Percentiles rank a stretch among this genome's conserved stretches.
Evolutionary conservation across 768 basidiomycete species (phyloP).

Genomic region (Tricholoma terreum): DNA sequence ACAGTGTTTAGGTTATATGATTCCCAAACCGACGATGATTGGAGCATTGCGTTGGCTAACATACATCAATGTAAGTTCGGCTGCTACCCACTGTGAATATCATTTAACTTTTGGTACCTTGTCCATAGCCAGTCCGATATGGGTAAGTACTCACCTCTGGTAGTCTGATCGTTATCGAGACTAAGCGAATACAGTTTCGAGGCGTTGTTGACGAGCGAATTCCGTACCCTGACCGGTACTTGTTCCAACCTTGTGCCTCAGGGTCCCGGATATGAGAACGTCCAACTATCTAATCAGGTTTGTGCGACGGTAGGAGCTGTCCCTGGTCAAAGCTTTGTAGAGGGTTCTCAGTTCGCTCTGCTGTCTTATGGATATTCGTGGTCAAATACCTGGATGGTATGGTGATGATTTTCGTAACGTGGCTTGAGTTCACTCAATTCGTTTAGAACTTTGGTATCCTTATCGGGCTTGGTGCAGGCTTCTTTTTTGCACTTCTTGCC

Average conservation of each 20-base stretch:
- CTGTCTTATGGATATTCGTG: slow-evolving; percentile 48
- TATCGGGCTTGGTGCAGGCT: slow-evolving; percentile 57
- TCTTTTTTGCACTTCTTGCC: slow-evolving; percentile 53
- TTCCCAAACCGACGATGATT: slow-evolving; percentile 62
- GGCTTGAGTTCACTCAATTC: not conserved
- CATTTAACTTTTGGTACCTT: slow-evolving; percentile 1
- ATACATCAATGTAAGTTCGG: slow-evolving; percentile 50
- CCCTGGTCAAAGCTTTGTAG: slow-evolving; percentile 55
- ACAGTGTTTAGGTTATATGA: slow-evolving; percentile 45
- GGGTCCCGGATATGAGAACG: slow-evolving; percentile 59
- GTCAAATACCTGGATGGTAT: slow-evolving; percentile 21
- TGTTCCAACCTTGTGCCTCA: slow-evolving; percentile 59
- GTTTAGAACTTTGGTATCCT: slow-evolving; percentile 66
- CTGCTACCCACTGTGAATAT: not conserved
- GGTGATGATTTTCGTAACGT: not conserved
- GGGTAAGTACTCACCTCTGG: slow-evolving; percentile 33
- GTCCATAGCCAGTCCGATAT: slow-evolving; percentile 42
- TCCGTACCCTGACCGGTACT: slow-evolving; percentile 61
- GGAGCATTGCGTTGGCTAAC: slow-evolving; percentile 68
- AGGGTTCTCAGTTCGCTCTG: slow-evolving; percentile 50
- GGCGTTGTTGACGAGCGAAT: slow-evolving; percentile 76
- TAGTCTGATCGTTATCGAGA: slow-evolving; percentile 39
- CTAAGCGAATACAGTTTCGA: slow-evolving; percentile 51
- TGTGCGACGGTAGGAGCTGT: slow-evolving; percentile 70
- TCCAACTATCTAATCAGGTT: slow-evolving; percentile 63